Percentiles rank a stretch among this genome's conserved stretches.
phyloP scores from a whole-genome alignment of 2,329 filamentous ascomycete genomes.

The Knufia fluminis region DNA sequence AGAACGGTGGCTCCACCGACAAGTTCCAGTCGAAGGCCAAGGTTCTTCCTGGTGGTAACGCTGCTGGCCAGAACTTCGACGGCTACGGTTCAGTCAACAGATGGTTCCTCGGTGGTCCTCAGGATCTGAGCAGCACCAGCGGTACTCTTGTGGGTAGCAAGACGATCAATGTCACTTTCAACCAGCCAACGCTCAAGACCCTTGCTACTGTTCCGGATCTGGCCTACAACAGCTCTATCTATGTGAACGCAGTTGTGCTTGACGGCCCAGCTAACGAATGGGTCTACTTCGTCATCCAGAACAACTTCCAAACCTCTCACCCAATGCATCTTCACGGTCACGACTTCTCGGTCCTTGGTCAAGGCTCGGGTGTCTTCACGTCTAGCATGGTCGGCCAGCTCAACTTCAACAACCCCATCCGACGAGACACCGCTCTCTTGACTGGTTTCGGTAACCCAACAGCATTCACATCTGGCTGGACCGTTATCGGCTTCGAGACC shows the following conservation, averaged over 20 bases:
- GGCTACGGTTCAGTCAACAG: conserved; percentile 15
- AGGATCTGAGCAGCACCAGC: conserved; percentile 12
- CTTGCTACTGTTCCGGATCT: conserved; percentile 15
- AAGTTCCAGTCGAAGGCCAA: conserved; percentile 12
- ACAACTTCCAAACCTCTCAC: conserved; percentile 33
- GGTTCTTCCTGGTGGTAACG: conserved; percentile 20
- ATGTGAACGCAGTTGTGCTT: conserved; percentile 16
- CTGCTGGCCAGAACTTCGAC: conserved; percentile 12
- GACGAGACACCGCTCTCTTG: conserved; percentile 60
- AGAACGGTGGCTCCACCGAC: conserved; percentile 12
- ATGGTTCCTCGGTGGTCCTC: conserved; percentile 15
- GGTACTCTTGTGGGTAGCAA: conserved; percentile 10
- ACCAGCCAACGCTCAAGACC: conserved; percentile 18
- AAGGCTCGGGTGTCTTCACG: conserved; percentile 33
- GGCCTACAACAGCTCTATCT: conserved; percentile 18
- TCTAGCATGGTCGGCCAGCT: conserved; percentile 48
- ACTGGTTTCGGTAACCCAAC: conserved; percentile 39
- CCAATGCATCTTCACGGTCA: conserved; percentile 64
- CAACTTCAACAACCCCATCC: conserved; percentile 53
- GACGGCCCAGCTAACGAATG: conserved; percentile 16
- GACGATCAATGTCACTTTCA: conserved; percentile 15
- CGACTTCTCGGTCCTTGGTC: conserved; percentile 57
- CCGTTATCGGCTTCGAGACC: conserved; percentile 47
- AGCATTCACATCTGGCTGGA: conserved; percentile 39
- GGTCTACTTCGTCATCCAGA: conserved; percentile 23